Evolutionary conservation across 805 yeast genomes (phyloP), one percentile per base, ranked within the genome.

Genomic region (Myxozyma neglecta): DNA sequence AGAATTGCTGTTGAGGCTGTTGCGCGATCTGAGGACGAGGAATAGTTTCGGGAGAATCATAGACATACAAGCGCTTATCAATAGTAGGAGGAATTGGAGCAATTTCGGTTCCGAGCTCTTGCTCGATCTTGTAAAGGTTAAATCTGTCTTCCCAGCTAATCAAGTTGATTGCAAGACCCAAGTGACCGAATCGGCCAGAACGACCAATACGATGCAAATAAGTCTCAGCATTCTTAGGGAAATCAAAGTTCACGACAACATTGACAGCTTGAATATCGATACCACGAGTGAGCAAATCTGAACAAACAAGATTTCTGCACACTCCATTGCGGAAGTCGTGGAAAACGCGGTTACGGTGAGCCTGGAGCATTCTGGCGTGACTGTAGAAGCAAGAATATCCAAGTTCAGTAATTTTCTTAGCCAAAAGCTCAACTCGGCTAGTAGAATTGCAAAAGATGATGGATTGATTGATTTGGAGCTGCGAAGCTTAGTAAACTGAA

Each of bases 221-320:
- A 45, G 98, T 94, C 76, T 94, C 99, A 7, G 98, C 97, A 57
- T 88, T 90, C 76, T 93, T 93, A 64, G 99, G 99, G 87, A 94
- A 94, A 76, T 94, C 99, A 75, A 94, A 94, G 79, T 94, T 94
- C 71, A 94, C 89, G 53, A 94, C 99, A 51, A 94, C 98, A 73
- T 94, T 94, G 67, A 94, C 99, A 6, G 98, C 98, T 77, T 94
- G 98, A 71, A 94, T 93, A 81, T 94, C 99, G 71, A 94, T 94
- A 83, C 99, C 98, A 82, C 98, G 89, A 36, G 98, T 93, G 67
- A 94, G 83, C 65, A 94, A 81, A 79, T 94, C 99, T 0, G 98
- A 89, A 78, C 99, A 94, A 45, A 94, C 99, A 72, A 94, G 82
- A 73, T 94, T 94, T 79, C 99, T 88, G 73, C 94, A 97, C 75